phyloP scores from a whole-genome alignment of 306 rosid species.

The Aeschynomene evenia region DNA sequence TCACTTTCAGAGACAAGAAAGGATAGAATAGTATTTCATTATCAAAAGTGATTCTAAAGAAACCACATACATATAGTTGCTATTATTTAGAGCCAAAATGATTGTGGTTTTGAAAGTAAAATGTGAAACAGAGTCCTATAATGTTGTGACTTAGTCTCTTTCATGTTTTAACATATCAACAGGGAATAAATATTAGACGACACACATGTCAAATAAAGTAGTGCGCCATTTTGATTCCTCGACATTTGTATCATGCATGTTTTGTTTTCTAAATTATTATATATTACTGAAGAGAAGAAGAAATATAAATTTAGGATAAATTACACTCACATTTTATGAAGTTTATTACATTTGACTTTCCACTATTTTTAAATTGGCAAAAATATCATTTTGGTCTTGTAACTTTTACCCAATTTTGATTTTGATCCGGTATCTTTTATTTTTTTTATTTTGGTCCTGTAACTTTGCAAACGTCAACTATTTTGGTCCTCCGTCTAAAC shows the following conservation, averaged over 20 bases:
- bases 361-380: no score
- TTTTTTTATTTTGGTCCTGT: no score
- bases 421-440: no score
- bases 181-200: neutral
- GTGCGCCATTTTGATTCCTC: slow-evolving; percentile 4
- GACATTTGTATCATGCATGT: slow-evolving; percentile 24
- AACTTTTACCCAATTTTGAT: no score
- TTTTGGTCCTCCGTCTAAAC: no score
- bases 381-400: no score
- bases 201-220: slow-evolving; percentile 13
- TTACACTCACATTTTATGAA: no score
- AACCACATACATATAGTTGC: no score
- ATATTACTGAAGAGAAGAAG: slow-evolving; percentile 1
- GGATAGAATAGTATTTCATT: slow-evolving; percentile 10
- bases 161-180: slow-evolving; percentile 11
- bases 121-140: neutral
- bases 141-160: slow-evolving; percentile 16
- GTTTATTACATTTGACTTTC: no score
- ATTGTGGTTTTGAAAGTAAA: neutral
- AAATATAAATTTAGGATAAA: no score
- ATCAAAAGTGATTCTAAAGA: neutral
- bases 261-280: slow-evolving; percentile 26
- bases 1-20: neutral
- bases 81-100: slow-evolving; percentile 2
- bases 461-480: no score